Evolutionary conservation across 805 yeast species (phyloP).

Genomic region (Candida schatavii): DNA sequence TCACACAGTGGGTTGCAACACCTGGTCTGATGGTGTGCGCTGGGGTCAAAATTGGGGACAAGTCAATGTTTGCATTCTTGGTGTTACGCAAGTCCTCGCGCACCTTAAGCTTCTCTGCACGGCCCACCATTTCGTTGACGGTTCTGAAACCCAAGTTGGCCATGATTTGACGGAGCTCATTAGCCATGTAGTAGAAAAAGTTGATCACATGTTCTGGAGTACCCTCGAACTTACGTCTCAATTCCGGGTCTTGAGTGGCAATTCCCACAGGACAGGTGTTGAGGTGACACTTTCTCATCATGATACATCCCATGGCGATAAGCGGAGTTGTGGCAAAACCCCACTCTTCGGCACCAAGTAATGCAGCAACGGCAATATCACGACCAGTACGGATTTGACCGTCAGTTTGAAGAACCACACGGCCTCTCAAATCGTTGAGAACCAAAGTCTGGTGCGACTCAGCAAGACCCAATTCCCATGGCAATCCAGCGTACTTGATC

Average conservation of each 20-base stretch:
- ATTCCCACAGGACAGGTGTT: slow-evolving; percentile 97
- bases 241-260: slow-evolving; percentile 96
- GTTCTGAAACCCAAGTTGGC: slow-evolving; percentile 94
- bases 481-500: slow-evolving; percentile 94
- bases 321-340: slow-evolving; percentile 97
- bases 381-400: slow-evolving; percentile 97
- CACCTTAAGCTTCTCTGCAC: slow-evolving; percentile 84
- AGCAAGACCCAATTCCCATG: slow-evolving; percentile 98
- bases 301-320: slow-evolving; percentile 95
- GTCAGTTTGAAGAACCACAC: slow-evolving; percentile 95
- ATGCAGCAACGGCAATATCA: slow-evolving; percentile 93
- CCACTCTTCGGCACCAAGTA: slow-evolving; percentile 98
- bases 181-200: slow-evolving; percentile 92
- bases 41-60: slow-evolving; percentile 92
- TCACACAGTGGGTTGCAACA: slow-evolving; percentile 87
- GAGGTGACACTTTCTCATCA: slow-evolving; percentile 92
- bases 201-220: slow-evolving; percentile 98
- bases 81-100: slow-evolving; percentile 83
- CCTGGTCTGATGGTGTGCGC: slow-evolving; percentile 97
- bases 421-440: slow-evolving; percentile 90
- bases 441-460: slow-evolving; percentile 98
- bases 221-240: slow-evolving; percentile 89
- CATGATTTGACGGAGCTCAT: slow-evolving; percentile 90
- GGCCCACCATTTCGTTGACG: slow-evolving; percentile 97
- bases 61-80: slow-evolving; percentile 87